phyloP scores from a whole-genome alignment of 139 green algal species.

The Haematococcus sp. region DNA sequence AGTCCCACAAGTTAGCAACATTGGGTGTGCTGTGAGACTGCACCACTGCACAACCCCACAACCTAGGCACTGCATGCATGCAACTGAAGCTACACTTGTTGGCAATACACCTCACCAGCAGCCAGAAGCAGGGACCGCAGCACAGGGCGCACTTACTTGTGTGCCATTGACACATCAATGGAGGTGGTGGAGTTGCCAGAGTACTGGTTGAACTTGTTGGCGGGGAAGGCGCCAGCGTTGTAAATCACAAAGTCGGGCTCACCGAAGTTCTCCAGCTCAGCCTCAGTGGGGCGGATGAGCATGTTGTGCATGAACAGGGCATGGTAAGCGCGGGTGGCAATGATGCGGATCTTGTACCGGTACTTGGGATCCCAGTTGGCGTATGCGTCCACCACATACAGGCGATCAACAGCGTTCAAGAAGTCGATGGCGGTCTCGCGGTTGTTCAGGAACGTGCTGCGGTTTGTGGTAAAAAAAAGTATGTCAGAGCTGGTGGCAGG shows the following conservation, averaged over 20 bases:
- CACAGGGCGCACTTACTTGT: background rate
- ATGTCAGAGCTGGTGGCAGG: background rate
- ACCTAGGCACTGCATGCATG: too few species aligned
- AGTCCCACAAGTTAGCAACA: too few species aligned
- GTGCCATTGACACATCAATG: conserved; percentile 2
- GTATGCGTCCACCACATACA: conserved; percentile 84
- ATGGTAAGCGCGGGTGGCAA: conserved; percentile 88
- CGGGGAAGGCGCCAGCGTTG: conserved; percentile 2
- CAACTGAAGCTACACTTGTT: too few species aligned
- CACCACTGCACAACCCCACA: too few species aligned
- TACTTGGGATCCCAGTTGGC: conserved; percentile 68
- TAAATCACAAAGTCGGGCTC: conserved; percentile 47
- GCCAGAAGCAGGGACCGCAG: too few species aligned
- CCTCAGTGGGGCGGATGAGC: conserved; percentile 80
- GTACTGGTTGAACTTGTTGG: conserved; percentile 10
- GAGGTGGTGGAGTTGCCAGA: background rate
- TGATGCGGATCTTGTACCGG: conserved; percentile 72
- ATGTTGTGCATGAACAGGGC: conserved; percentile 98
- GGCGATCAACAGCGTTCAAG: conserved; percentile 78
- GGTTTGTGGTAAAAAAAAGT: conserved; percentile 62
- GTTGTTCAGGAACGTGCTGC: conserved; percentile 19
- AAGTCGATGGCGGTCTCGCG: conserved; percentile 69
- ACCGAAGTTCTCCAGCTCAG: conserved; percentile 81
- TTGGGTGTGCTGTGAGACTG: too few species aligned
- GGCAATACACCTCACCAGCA: too few species aligned